These are phyloP conservation scores for Bipolaris victoriae DNA, from an alignment of 2,329 filamentous ascomycete genomes.

Conservation along the genomic window DNA sequence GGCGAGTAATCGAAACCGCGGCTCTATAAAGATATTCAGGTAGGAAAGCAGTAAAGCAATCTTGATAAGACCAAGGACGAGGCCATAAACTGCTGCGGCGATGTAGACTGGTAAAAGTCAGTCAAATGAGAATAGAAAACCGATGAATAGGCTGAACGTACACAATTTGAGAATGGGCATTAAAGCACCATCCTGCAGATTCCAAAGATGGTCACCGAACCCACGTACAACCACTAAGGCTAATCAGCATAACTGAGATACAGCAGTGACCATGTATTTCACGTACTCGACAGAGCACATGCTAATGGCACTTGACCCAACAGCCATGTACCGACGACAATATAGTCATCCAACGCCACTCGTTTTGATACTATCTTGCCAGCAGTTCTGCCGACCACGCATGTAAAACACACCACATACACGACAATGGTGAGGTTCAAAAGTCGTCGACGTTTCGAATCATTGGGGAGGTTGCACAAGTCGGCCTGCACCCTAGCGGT, in stretches of 20 bases:
- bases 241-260: slow-evolving; percentile 5
- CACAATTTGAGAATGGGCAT: slow-evolving; percentile 20
- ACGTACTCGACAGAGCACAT: slow-evolving; percentile 29
- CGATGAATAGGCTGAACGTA: not conserved
- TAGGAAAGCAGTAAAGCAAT: slow-evolving; percentile 36
- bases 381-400: slow-evolving; percentile 20
- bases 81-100: slow-evolving; percentile 25
- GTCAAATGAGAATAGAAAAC: not conserved
- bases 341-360: slow-evolving; percentile 27
- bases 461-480: slow-evolving; percentile 27
- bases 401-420: slow-evolving; percentile 22
- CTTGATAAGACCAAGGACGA: slow-evolving; percentile 35
- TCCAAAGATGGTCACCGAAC: slow-evolving; percentile 35
- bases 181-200: slow-evolving; percentile 18
- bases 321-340: slow-evolving; percentile 24
- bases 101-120: slow-evolving; percentile 23
- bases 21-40: slow-evolving; percentile 36
- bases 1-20: slow-evolving; percentile 21
- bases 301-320: slow-evolving; percentile 27
- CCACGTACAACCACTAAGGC: slow-evolving; percentile 26
- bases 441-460: slow-evolving; percentile 12
- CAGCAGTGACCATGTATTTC: not conserved
- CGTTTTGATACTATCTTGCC: slow-evolving; percentile 24
- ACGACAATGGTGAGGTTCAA: slow-evolving; percentile 20
- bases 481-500: slow-evolving; percentile 31